Base-by-base conservation (phyloP, 495 filamentous ascomycete genomes). In the Neurospora sp. region DNA sequence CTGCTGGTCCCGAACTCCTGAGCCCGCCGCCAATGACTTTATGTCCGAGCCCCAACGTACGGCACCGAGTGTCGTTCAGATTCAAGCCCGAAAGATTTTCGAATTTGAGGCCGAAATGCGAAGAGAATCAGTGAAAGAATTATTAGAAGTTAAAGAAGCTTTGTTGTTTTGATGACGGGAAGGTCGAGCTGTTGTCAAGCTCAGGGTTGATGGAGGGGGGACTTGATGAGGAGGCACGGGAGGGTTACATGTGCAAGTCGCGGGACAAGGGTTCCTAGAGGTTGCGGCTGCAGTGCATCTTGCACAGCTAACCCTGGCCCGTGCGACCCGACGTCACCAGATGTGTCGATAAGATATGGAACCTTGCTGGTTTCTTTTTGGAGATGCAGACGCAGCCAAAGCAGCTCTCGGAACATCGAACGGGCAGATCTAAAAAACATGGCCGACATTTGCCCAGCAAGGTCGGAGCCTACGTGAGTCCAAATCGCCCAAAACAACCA, bases 381-480 rank as follows among this genome's bases (percentile, higher is more conserved):
- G 53, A 66, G 14, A 35, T 35, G 27, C 53, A 35, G 53, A 66
- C 53, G 53, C 22, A 61, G 14, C 12, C 53, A 35, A 61, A 61
- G 53, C 53, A 35, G 53, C 53, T 35, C 27, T 10, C 27, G 7
- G 14, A 66, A 59, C 7, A 66, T 18, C 53, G 31, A 66, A 66
- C 53, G 53, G 53, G 27, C 27, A 31, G 27, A 31, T 31, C 53
- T 3, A 16, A 37, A 1, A 8, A 66, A 18, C 0, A 61, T 66
- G 53, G 53, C 53, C 53, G 82, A 84, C 68, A 78, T 78, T 37
- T 86, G 85, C 74, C 82, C 83, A 53, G 78, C 77, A 40, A 82
- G 79, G 76, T 70, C 83, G 18, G 85, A 86, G 74, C 83, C 85
- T 44, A 81, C 85, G 85, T 87, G 74, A 79, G 82, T 79, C 27